These are phyloP conservation scores for Solanum neorickii DNA, from an alignment of 257 asterid genomes.

Conservation along the genomic window DNA sequence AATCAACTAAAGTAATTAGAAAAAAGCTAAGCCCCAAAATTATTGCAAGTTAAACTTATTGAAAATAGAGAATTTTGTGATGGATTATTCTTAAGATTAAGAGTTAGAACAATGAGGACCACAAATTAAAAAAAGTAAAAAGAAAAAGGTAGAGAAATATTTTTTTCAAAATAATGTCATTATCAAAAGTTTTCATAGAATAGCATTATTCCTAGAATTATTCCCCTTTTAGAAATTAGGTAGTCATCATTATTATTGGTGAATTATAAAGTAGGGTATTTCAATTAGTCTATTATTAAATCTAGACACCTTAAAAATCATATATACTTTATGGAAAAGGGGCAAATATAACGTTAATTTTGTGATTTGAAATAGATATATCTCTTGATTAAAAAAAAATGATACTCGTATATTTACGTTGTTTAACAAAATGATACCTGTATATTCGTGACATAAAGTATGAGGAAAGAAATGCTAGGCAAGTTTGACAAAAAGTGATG, in stretches of 20 bases:
- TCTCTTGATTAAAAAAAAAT: no score
- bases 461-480: not conserved
- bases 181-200: not conserved
- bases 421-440: not conserved
- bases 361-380: fast-evolving
- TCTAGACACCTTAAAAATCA: not conserved
- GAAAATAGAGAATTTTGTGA: not conserved
- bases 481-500: not conserved
- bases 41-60: not conserved
- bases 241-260: not conserved
- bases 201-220: not conserved
- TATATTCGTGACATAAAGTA: no score
- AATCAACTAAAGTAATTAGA: not conserved
- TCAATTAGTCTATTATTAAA: not conserved
- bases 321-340: not conserved
- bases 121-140: not conserved
- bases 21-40: not conserved
- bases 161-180: not conserved
- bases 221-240: not conserved
- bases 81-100: not conserved
- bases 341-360: no score
- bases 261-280: not conserved
- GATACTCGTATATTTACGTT: no score
- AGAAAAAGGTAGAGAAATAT: not conserved
- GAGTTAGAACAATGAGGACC: not conserved